Percentiles rank a stretch among this genome's conserved stretches.
phyloP scores from a whole-genome alignment of 495 filamentous ascomycete genomes.

The Cairneyella variabilis region DNA sequence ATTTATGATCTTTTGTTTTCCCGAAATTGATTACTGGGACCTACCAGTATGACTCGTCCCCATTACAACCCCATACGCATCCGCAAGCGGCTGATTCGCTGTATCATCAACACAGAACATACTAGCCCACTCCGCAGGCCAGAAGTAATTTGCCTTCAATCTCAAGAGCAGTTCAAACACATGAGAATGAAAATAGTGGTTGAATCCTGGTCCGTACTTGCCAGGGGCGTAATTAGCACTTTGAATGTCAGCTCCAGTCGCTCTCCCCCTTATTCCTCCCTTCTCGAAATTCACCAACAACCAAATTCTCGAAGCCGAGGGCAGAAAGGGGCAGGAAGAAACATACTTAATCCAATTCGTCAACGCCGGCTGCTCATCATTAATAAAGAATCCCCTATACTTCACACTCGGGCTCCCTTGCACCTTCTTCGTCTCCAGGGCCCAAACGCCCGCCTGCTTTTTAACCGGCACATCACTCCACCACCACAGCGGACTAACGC shows the following conservation, averaged over 20 bases:
- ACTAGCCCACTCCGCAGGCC: slow-evolving; percentile 67
- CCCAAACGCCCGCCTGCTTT: slow-evolving; percentile 51
- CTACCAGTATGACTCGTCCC: slow-evolving; percentile 59
- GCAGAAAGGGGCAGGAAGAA: slow-evolving; percentile 25
- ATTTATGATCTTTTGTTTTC: neutral
- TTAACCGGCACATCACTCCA: slow-evolving; percentile 65
- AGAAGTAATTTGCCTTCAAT: slow-evolving; percentile 68
- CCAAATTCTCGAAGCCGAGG: neutral
- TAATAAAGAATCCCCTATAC: slow-evolving; percentile 76
- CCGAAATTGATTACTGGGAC: neutral
- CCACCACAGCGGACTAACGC: slow-evolving; percentile 75
- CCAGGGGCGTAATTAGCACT: slow-evolving; percentile 41
- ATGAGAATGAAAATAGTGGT: slow-evolving; percentile 59
- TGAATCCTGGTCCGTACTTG: slow-evolving; percentile 56
- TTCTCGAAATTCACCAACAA: too few relatives aligned
- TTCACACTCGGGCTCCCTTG: slow-evolving; percentile 64
- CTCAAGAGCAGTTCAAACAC: slow-evolving; percentile 72
- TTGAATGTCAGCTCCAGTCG: neutral
- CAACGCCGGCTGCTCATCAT: slow-evolving; percentile 70
- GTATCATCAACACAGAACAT: slow-evolving; percentile 71
- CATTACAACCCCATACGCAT: slow-evolving; percentile 70
- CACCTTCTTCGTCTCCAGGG: slow-evolving; percentile 44
- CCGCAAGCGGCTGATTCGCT: slow-evolving; percentile 61
- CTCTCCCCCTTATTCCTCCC: too few relatives aligned
- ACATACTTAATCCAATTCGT: slow-evolving; percentile 61